Evolutionary conservation across 2,329 filamentous ascomycete genomes (phyloP).

Genomic region (Hortaea sp.): DNA sequence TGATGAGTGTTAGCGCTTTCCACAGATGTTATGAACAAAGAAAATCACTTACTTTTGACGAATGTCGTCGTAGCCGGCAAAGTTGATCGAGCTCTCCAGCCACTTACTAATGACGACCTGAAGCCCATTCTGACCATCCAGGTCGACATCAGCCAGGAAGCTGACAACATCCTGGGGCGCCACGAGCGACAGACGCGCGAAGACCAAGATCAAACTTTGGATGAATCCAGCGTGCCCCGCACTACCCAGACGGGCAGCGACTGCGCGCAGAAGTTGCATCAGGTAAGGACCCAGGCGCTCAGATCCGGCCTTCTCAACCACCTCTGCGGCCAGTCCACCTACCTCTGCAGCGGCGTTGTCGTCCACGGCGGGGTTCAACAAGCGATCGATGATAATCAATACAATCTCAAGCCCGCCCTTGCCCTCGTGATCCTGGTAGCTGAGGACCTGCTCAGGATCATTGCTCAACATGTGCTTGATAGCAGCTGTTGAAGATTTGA

Average conservation of each 20-base stretch:
- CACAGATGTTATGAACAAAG: background rate
- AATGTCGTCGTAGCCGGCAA: slow-evolving; percentile 97
- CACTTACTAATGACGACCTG: slow-evolving; percentile 87
- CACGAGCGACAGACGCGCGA: slow-evolving; percentile 77
- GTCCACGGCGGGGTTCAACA: slow-evolving; percentile 73
- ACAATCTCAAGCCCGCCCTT: slow-evolving; percentile 81
- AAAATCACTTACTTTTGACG: slow-evolving; percentile 74
- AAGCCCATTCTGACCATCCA: slow-evolving; percentile 71
- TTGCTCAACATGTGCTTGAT: slow-evolving; percentile 85
- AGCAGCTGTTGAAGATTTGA: slow-evolving; percentile 75
- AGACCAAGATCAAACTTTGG: slow-evolving; percentile 89
- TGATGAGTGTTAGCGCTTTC: slow-evolving; percentile 29
- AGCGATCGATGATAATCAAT: slow-evolving; percentile 81
- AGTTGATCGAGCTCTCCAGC: slow-evolving; percentile 93
- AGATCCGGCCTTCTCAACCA: slow-evolving; percentile 90
- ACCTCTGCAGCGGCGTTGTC: slow-evolving; percentile 95
- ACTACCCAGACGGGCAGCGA: slow-evolving; percentile 72
- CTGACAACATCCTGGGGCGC: slow-evolving; percentile 83
- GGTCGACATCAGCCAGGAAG: slow-evolving; percentile 76
- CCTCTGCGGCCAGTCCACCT: slow-evolving; percentile 81
- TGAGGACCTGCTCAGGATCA: slow-evolving; percentile 80
- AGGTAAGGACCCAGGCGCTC: slow-evolving; percentile 85
- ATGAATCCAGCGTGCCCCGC: slow-evolving; percentile 84
- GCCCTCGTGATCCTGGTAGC: slow-evolving; percentile 69
- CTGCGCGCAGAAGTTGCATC: slow-evolving; percentile 76